These are phyloP conservation scores for Populus ilicifolia DNA, from an alignment of 345 rosid genomes.

Conservation along the genomic window DNA sequence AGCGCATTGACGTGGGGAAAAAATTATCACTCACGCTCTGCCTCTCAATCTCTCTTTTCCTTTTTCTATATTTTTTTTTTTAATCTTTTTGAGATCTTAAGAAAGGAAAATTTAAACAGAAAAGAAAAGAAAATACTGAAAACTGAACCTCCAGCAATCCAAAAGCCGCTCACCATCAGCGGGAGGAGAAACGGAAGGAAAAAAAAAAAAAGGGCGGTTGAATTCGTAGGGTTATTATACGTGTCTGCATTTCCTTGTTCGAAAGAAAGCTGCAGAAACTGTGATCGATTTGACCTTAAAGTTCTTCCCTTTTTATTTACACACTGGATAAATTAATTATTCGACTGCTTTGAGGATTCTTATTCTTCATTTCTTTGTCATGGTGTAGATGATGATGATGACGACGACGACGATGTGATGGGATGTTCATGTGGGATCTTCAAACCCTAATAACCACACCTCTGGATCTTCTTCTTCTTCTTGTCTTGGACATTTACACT, in stretches of 20 bases:
- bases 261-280: neutral
- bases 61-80: neutral
- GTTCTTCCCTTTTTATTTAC: neutral
- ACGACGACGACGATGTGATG: neutral
- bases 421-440: neutral
- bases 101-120: no score
- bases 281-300: neutral
- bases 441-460: conserved; percentile 1
- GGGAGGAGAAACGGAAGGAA: neutral
- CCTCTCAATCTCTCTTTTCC: neutral
- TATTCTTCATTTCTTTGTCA: neutral
- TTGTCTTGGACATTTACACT: neutral
- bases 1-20: neutral
- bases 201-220: neutral
- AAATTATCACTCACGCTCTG: neutral
- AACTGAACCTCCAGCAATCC: neutral
- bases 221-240: neutral
- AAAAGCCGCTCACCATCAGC: neutral
- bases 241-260: neutral
- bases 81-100: neutral
- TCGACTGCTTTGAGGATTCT: neutral
- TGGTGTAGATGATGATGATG: neutral
- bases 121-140: neutral
- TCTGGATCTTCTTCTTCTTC: conserved; percentile 2
- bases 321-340: neutral